phyloP scores from a whole-genome alignment of 2,329 filamentous ascomycete species.

The Aspergillus sp. region DNA sequence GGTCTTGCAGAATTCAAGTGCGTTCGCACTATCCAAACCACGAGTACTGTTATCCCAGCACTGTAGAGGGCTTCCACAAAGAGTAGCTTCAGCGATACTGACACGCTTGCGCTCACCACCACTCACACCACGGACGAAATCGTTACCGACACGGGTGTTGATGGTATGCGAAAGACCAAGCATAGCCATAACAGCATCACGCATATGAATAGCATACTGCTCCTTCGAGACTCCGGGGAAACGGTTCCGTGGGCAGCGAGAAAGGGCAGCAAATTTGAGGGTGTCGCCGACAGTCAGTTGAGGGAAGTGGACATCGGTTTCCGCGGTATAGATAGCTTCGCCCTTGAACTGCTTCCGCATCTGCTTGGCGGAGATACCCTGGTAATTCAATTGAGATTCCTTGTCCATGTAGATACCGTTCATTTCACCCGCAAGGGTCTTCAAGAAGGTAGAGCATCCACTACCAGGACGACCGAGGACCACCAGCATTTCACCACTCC shows the following conservation, averaged over 20 bases:
- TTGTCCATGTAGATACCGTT: conserved; percentile 76
- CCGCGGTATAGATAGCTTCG: conserved; percentile 83
- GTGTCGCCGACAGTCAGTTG: conserved; percentile 77
- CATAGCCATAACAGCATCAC: conserved; percentile 50
- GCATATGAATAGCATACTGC: conserved; percentile 46
- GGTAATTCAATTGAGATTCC: conserved; percentile 76
- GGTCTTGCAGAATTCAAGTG: conserved; percentile 58
- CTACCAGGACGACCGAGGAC: conserved; percentile 56
- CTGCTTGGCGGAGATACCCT: conserved; percentile 53
- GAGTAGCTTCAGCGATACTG: conserved; percentile 57
- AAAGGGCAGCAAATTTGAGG: conserved; percentile 72
- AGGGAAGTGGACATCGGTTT: conserved; percentile 82
- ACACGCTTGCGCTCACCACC: conserved; percentile 65
- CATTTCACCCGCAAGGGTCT: conserved; percentile 80
- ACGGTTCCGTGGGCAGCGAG: conserved; percentile 53
- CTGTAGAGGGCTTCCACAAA: conserved; percentile 51
- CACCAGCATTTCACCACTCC: conserved; percentile 59
- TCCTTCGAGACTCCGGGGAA: conserved; percentile 45
- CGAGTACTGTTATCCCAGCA: conserved; percentile 54
- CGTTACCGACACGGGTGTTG: conserved; percentile 52
- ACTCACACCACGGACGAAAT: conserved; percentile 63
- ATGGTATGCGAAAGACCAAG: conserved; percentile 54
- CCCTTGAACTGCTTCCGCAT: conserved; percentile 73
- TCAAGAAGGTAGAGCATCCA: conserved; percentile 79
- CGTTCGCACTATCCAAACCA: conserved; percentile 57